phyloP scores from a whole-genome alignment of 106 monocot species.

The Phalaenopsis equestris region DNA sequence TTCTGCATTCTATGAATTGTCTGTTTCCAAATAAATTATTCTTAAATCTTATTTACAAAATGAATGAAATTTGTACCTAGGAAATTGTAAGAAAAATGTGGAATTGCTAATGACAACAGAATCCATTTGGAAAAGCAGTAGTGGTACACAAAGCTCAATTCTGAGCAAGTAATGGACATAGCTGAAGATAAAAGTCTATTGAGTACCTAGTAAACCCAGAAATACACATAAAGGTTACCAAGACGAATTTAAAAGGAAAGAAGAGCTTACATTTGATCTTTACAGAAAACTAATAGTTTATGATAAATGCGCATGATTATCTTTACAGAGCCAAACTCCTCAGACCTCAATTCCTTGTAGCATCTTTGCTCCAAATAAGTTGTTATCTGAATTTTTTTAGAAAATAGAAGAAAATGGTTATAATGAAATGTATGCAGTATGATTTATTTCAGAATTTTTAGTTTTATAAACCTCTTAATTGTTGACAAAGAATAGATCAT shows the following conservation, averaged over 20 bases:
- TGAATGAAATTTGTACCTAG: no score
- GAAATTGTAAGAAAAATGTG: background rate
- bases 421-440: background rate
- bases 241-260: background rate
- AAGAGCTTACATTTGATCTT: conserved; percentile 85
- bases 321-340: conserved; percentile 67
- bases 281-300: conserved; percentile 77
- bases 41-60: no score
- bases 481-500: background rate
- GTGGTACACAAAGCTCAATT: background rate
- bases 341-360: conserved; percentile 90
- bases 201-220: background rate
- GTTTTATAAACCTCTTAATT: background rate
- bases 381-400: conserved; percentile 46
- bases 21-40: no score
- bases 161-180: background rate
- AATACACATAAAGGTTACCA: background rate
- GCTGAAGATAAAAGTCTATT: background rate
- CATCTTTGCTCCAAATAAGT: conserved; percentile 83
- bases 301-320: conserved; percentile 74
- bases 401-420: background rate
- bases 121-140: background rate
- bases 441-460: background rate
- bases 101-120: background rate
- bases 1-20: no score